phyloP scores from a whole-genome alignment of 371 early-diverging fungal species.

The Actinomucor elegans region DNA sequence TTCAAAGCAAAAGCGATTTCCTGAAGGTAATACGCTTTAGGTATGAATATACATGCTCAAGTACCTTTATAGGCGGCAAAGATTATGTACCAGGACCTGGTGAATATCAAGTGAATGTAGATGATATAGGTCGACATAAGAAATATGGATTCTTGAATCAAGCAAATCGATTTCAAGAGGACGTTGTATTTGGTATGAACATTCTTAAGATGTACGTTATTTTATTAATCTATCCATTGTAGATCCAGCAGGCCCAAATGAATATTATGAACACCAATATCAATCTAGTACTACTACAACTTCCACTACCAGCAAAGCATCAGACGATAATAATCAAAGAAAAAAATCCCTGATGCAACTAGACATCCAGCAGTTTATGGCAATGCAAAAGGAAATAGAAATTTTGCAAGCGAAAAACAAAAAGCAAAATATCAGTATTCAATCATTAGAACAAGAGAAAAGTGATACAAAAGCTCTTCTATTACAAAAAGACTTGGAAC shows the following conservation, averaged over 20 bases:
- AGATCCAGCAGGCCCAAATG: not conserved
- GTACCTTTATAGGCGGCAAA: slow-evolving; percentile 25
- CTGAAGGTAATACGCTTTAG: slow-evolving; percentile 25
- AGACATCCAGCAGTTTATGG: too few species aligned
- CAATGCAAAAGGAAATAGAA: slow-evolving; percentile 43
- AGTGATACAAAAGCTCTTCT: slow-evolving; percentile 15
- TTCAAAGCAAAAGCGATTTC: slow-evolving; percentile 45
- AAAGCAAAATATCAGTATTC: slow-evolving; percentile 27
- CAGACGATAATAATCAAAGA: slow-evolving; percentile 27
- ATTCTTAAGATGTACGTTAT: too few species aligned
- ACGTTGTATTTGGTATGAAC: not conserved
- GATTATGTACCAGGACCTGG: slow-evolving; percentile 47
- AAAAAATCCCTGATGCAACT: slow-evolving; percentile 25
- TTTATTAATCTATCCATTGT: not conserved
- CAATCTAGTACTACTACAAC: slow-evolving; percentile 18
- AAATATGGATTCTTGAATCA: slow-evolving; percentile 34
- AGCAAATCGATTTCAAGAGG: slow-evolving; percentile 28
- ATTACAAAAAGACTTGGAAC: slow-evolving; percentile 27
- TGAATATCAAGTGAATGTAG: slow-evolving; percentile 34
- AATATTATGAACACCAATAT: not conserved
- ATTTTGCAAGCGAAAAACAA: slow-evolving; percentile 29
- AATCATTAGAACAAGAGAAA: slow-evolving; percentile 26
- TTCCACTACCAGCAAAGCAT: slow-evolving; percentile 25
- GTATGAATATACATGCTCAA: too few species aligned
- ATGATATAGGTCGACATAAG: slow-evolving; percentile 25